These are phyloP conservation scores for Aspergillus egyptiacus DNA, from an alignment of 495 filamentous ascomycete species.

Conservation along the genomic window DNA sequence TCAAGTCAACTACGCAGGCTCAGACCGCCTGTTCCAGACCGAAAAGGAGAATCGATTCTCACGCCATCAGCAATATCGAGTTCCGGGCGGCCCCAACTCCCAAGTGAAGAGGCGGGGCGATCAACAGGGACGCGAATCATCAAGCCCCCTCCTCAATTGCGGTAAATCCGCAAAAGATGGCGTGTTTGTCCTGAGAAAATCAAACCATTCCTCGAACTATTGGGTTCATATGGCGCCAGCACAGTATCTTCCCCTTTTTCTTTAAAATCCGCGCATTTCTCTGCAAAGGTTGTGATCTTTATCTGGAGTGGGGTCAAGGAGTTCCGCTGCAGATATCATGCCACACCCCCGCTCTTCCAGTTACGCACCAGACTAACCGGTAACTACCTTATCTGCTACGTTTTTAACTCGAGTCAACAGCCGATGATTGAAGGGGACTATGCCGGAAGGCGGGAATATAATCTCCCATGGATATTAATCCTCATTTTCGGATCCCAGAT, in stretches of 20 bases:
- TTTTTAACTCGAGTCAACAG: no score
- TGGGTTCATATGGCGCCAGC: conserved; percentile 6
- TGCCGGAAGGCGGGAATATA: no score
- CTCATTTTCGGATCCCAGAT: neutral
- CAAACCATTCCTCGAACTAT: neutral
- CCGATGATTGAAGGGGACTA: no score
- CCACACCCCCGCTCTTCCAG: conserved; percentile 6
- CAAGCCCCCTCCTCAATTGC: neutral
- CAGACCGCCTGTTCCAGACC: no score
- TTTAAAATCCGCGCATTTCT: neutral
- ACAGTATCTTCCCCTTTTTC: neutral
- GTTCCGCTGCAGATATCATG: conserved; percentile 12
- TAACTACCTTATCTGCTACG: no score
- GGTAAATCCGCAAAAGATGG: conserved; percentile 9
- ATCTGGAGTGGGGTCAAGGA: neutral
- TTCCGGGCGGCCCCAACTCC: no score
- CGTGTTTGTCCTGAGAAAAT: conserved; percentile 6
- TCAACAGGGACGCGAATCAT: conserved; percentile 7
- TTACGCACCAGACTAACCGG: no score
- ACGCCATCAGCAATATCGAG: conserved; percentile 8
- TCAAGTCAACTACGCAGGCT: no score
- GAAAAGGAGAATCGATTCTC: no score
- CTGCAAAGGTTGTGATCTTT: no score
- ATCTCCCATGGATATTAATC: no score
- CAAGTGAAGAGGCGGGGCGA: conserved; percentile 5